Evolutionary conservation across 2,329 filamentous ascomycete genomes (phyloP).

Genomic region (Cercospora citrullina): DNA sequence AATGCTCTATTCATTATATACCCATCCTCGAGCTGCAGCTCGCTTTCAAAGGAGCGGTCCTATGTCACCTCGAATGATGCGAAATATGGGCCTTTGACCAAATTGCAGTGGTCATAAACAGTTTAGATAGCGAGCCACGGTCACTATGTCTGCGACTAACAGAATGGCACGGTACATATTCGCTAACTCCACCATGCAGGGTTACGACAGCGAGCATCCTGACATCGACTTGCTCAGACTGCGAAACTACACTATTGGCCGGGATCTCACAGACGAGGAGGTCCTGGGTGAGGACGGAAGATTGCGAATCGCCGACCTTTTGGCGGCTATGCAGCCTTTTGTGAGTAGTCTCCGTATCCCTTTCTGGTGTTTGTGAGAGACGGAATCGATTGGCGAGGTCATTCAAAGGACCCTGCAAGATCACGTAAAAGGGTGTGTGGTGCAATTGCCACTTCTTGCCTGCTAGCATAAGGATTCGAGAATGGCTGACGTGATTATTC

Average conservation of each 20-base stretch:
- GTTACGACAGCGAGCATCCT: constrained; percentile 70
- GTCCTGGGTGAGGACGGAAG: constrained; percentile 64
- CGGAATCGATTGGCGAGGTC: neutral
- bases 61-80: neutral
- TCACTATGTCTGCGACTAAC: neutral
- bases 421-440: neutral
- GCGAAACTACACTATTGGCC: constrained; percentile 73
- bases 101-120: neutral
- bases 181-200: constrained; percentile 50
- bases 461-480: neutral
- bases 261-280: constrained; percentile 64
- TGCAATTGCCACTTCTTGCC: neutral
- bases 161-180: neutral
- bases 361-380: neutral
- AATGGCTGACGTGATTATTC: neutral
- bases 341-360: constrained; percentile 59
- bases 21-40: neutral
- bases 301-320: constrained; percentile 63
- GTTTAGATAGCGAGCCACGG: neutral
- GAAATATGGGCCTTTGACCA: neutral
- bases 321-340: constrained; percentile 72
- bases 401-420: neutral
- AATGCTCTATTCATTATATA: neutral
- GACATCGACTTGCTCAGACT: constrained; percentile 81
- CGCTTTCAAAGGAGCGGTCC: neutral